Percentiles rank a stretch among this genome's conserved stretches.
Conservation (phyloP, 1,284 basidiomycete genomes). For the Moesziomyces sp. region DNA sequence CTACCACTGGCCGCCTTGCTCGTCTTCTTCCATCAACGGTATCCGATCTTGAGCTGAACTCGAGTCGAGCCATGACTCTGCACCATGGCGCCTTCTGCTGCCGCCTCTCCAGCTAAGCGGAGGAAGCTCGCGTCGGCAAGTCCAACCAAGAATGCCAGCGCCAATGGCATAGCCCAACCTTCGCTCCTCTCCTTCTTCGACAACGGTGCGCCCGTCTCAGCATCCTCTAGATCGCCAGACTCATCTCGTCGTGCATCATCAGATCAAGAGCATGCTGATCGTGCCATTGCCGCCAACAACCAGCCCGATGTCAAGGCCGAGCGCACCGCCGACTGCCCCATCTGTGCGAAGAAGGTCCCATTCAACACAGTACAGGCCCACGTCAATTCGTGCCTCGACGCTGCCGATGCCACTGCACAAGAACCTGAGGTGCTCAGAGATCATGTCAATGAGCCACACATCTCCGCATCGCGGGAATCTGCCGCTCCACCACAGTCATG, state of each 20-base stretch:
- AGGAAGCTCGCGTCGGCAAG: slow-evolving; percentile 35
- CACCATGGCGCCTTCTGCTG: slow-evolving; percentile 31
- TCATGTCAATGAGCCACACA: slow-evolving; percentile 16
- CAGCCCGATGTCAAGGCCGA: slow-evolving; percentile 5
- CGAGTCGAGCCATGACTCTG: slow-evolving; percentile 14
- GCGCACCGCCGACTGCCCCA: slow-evolving; percentile 37
- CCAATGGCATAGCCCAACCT: slow-evolving; percentile 28
- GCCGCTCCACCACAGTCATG: slow-evolving; percentile 6
- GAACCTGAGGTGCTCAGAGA: slow-evolving; percentile 18
- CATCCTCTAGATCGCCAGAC: slow-evolving; percentile 3
- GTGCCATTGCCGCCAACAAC: not conserved
- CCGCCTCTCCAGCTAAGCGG: slow-evolving; percentile 37
- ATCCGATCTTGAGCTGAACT: not conserved
- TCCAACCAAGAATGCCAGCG: slow-evolving; percentile 27
- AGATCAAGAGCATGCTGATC: not conserved
- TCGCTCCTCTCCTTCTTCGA: slow-evolving; percentile 43
- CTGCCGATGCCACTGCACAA: slow-evolving; percentile 11
- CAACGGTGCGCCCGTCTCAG: slow-evolving; percentile 17
- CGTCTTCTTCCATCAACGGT: not conserved
- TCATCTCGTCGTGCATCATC: slow-evolving; percentile 4
- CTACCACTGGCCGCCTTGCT: not conserved
- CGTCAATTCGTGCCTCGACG: slow-evolving; percentile 48
- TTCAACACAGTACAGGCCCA: slow-evolving; percentile 49
- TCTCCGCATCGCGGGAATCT: not conserved
- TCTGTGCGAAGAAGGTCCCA: slow-evolving; percentile 30